Base-by-base conservation (phyloP, 2,329 filamentous ascomycete species). In the Sarocladiaceae sp. region DNA sequence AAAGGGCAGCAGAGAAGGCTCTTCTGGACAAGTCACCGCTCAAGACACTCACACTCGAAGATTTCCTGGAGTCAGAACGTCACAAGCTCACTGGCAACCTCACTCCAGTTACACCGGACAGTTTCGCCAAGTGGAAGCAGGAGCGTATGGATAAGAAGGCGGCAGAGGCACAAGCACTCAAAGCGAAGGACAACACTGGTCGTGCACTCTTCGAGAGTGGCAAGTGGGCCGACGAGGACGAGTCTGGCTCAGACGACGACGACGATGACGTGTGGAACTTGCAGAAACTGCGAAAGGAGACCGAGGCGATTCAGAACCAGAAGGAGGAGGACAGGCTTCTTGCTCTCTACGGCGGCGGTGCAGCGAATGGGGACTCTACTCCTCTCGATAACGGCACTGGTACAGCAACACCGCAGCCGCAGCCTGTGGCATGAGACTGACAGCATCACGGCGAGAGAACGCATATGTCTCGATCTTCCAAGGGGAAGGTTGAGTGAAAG, bases 91-190 rank as follows among this genome's bases (percentile, higher is more conserved):
- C 87, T 1, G 94, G 93, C 52, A 91, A 79, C 1, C 78, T 97
- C 50, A 99, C 95, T 2, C 95, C 95, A 4, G 95, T 99, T 56
- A 99, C 89, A 1, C 87, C 86, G 2, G 94, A 99, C 66, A 80
- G 84, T 1, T 99, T 99, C 65, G 90, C 90, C 56, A 94, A 94
- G 65, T 99, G 94, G 94, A 99, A 99, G 80, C 86, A 92, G 73
- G 88, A 96, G 51, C 87, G 94, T 40, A 67, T 97, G 60, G 84
- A 91, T 71, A 99, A 99, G 85, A 97, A 96, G 79, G 87, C 86
- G 15, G 94, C 94, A 20, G 94, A 99, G 64, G 88, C 94, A 59
- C 86, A 96, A 71, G 90, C 91, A 46, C 84, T 87, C 65, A 85
- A 87, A 71, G 89, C 91, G 64, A 97, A 96, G 79, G 94, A 99